Evolutionary conservation across 2,329 filamentous ascomycete species (phyloP).

Genomic region (Colletotrichum eleusines): DNA sequence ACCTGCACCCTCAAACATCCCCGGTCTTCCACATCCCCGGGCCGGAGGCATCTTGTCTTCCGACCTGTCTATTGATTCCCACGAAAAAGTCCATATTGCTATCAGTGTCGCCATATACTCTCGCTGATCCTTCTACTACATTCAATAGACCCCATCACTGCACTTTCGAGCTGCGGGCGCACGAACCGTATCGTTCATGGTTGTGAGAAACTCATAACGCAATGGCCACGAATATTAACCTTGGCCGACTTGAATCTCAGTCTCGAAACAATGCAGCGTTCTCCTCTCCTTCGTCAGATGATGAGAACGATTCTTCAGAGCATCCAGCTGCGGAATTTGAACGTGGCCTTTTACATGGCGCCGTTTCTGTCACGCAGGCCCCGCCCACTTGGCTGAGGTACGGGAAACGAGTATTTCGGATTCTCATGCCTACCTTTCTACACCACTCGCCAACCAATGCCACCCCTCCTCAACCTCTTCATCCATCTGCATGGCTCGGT

Average conservation of each 20-base stretch:
- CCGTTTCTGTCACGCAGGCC: neutral
- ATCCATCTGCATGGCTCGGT: slow-evolving; percentile 19
- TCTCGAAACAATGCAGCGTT: neutral
- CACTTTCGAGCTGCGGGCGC: neutral
- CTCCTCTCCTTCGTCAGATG: neutral
- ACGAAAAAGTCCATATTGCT: too few relatives aligned
- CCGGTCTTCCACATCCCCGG: too few relatives aligned
- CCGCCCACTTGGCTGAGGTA: neutral
- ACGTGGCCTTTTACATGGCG: neutral
- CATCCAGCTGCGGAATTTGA: neutral
- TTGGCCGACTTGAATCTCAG: neutral
- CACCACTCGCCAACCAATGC: neutral
- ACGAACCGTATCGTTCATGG: neutral
- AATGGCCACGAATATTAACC: neutral
- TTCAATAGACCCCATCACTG: neutral
- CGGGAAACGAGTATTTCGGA: neutral
- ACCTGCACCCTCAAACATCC: too few relatives aligned
- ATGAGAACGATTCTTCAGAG: neutral
- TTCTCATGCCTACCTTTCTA: neutral
- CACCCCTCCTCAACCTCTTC: slow-evolving; percentile 34
- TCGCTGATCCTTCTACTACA: fast-evolving
- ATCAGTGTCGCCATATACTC: too few relatives aligned
- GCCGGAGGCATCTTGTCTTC: too few relatives aligned
- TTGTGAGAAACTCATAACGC: neutral
- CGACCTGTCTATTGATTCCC: too few relatives aligned